Base-by-base conservation (phyloP, 768 basidiomycete species). In the Strobilomyces confusus region DNA sequence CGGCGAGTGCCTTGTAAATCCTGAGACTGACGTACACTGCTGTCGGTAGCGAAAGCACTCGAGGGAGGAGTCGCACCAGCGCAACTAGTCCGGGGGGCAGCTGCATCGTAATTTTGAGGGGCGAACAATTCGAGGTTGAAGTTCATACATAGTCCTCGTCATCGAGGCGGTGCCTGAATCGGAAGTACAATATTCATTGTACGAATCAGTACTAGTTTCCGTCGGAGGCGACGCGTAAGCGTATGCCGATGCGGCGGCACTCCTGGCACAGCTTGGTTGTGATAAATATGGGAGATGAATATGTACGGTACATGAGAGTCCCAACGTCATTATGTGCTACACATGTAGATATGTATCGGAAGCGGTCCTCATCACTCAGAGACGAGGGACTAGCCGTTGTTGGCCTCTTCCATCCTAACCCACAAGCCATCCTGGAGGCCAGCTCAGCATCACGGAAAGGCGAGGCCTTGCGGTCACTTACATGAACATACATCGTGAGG, bases 401-500 rank as follows among this genome's bases (percentile, higher is more conserved):
- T 20, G 5, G 55, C 55, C 32, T 65, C 63, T 9, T 54, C 54
- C 65, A 66, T 67, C 53, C 63, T 62, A 12, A 66, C 60, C 65
- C 65, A 66, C 29, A 66, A 38, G 6, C 65, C 65, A 13, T 59
- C 61, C 65, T 66, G 34, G 2, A 40, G 23, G 36, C 3, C n/a
- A 13, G 0, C 19, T 64, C 13, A 56, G 50, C 41, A 19, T 13
- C 1, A 33, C 7, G 5, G 25, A 30, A 29, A 44, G 2, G 33
- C 34, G 14, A 17, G n/a, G 22, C 23, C 17, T 19, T 36, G 13
- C 1, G 14, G 9, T 46, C 17, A 66, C 75, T 48, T 53, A 79
- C 80, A 52, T 72, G 61, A 32, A 73, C 68, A 61, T 73, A 82
- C 74, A 80, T 72, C 3, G 83, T 86, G 58, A 87, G 61, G 64